Conservation (phyloP, 805 yeast species). For the Candida germanica region DNA sequence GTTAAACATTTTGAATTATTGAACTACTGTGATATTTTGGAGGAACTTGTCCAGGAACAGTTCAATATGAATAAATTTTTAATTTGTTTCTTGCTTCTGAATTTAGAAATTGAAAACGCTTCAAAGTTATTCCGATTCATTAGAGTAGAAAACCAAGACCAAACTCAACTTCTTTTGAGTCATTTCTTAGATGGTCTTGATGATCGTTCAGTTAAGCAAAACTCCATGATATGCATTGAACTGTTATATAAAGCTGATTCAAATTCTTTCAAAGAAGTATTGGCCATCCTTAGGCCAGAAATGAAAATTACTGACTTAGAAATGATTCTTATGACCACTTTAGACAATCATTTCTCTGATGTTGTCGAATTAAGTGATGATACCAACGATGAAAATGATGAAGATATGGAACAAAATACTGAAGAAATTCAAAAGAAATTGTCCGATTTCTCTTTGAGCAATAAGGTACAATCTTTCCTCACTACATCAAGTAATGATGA, state of each 20-base stretch:
- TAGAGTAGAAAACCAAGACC: conserved; percentile 11
- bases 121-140: conserved; percentile 22
- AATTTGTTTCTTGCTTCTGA: conserved; percentile 24
- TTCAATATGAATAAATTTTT: conserved; percentile 25
- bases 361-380: conserved; percentile 26
- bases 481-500: conserved; percentile 29
- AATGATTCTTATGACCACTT: conserved; percentile 65
- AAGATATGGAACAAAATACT: conserved; percentile 15
- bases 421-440: conserved; percentile 2
- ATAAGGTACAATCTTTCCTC: conserved; percentile 18
- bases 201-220: conserved; percentile 15
- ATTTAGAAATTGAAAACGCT: conserved; percentile 19
- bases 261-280: conserved; percentile 18
- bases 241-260: conserved; percentile 15
- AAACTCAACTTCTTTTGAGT: conserved; percentile 16
- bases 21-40: conserved; percentile 1
- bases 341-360: conserved; percentile 33
- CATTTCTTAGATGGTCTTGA: conserved; percentile 14
- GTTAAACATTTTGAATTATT: conserved; percentile 8
- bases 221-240: conserved; percentile 19
- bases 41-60: conserved; percentile 5
- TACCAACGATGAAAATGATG: conserved; percentile 17
- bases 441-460: conserved; percentile 14
- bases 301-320: conserved; percentile 34
- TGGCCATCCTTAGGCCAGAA: conserved; percentile 16